Evolutionary conservation across 1,284 basidiomycete genomes (phyloP).

Genomic region (Cystobasidiaceae sp.): DNA sequence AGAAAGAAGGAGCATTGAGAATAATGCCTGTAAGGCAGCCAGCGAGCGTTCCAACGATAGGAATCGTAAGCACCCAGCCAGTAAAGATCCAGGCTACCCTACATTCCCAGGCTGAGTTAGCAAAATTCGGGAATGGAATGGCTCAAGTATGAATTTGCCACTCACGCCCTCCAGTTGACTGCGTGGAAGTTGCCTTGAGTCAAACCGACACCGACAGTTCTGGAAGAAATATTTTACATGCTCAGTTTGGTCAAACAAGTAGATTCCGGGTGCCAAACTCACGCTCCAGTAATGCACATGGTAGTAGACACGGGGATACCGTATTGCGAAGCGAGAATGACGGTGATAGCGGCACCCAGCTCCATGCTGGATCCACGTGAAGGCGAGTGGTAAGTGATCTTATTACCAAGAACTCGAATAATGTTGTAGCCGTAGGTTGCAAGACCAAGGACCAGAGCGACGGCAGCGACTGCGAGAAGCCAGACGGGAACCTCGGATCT

Average conservation of each 20-base stretch:
- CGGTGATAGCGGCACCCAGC: slow-evolving; percentile 50
- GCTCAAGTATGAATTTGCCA: too few relatives aligned
- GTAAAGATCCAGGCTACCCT: slow-evolving; percentile 22
- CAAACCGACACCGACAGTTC: slow-evolving; percentile 50
- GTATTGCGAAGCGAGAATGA: slow-evolving; percentile 51
- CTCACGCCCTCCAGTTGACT: slow-evolving; percentile 43
- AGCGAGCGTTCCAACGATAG: slow-evolving; percentile 47
- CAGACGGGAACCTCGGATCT: slow-evolving; percentile 48
- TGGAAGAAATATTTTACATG: too few relatives aligned
- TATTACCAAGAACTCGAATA: slow-evolving; percentile 45
- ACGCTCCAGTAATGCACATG: slow-evolving; percentile 52
- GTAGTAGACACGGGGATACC: slow-evolving; percentile 40
- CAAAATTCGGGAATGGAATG: too few relatives aligned
- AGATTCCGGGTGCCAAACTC: too few relatives aligned
- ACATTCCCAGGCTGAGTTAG: too few relatives aligned
- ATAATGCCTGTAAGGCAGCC: slow-evolving; percentile 48
- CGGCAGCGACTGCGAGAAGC: slow-evolving; percentile 50
- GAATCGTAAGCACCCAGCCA: slow-evolving; percentile 49
- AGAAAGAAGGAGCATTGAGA: slow-evolving; percentile 47
- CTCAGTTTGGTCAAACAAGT: too few relatives aligned
- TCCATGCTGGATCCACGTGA: slow-evolving; percentile 54
- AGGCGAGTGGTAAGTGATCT: slow-evolving; percentile 51
- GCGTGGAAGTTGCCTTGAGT: slow-evolving; percentile 48
- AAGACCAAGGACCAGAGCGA: slow-evolving; percentile 50
- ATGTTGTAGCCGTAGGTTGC: slow-evolving; percentile 48